Evolutionary conservation across 148 eudicot species (phyloP).

Genomic region (Limonium bicolor): DNA sequence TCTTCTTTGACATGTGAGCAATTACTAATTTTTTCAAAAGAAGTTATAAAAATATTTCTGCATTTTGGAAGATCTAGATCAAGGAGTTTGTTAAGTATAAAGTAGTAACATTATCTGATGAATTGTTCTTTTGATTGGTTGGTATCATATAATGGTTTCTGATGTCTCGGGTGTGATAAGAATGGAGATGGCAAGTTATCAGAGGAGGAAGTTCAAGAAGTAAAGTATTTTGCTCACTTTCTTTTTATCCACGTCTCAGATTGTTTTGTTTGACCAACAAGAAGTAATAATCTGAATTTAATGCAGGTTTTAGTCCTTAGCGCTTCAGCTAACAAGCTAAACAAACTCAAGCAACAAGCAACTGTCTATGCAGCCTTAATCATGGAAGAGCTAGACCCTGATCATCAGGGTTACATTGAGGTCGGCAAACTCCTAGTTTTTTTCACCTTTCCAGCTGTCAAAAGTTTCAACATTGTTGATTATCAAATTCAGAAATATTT

Average conservation of each 20-base stretch:
- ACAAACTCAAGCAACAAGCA: slow-evolving; percentile 74
- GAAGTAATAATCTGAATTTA: not conserved
- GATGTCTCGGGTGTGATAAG: slow-evolving; percentile 67
- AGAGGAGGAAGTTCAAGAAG: slow-evolving; percentile 90
- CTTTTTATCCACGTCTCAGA: not conserved
- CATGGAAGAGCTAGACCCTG: slow-evolving; percentile 98
- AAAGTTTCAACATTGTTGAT: too few relatives aligned
- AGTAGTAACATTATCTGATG: too few relatives aligned
- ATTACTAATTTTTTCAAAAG: not conserved
- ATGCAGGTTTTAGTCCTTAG: slow-evolving; percentile 69
- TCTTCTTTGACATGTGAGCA: slow-evolving; percentile 81
- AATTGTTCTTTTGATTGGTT: not conserved
- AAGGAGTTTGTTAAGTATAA: too few relatives aligned
- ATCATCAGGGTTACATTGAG: slow-evolving; percentile 74
- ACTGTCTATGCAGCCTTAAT: slow-evolving; percentile 68
- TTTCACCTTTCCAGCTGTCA: too few relatives aligned
- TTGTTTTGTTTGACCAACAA: too few relatives aligned
- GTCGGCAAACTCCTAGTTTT: too few relatives aligned
- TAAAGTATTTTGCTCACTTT: slow-evolving; percentile 8
- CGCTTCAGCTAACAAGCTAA: slow-evolving; percentile 83
- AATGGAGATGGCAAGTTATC: slow-evolving; percentile 91
- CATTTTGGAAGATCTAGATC: too few relatives aligned
- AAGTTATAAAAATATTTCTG: not conserved
- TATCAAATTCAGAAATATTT: too few relatives aligned
- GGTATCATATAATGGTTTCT: too few relatives aligned